Evolutionary conservation across 2,329 filamentous ascomycete genomes (phyloP).

Genomic region (Teratosphaeria pseudoeucalypti): DNA sequence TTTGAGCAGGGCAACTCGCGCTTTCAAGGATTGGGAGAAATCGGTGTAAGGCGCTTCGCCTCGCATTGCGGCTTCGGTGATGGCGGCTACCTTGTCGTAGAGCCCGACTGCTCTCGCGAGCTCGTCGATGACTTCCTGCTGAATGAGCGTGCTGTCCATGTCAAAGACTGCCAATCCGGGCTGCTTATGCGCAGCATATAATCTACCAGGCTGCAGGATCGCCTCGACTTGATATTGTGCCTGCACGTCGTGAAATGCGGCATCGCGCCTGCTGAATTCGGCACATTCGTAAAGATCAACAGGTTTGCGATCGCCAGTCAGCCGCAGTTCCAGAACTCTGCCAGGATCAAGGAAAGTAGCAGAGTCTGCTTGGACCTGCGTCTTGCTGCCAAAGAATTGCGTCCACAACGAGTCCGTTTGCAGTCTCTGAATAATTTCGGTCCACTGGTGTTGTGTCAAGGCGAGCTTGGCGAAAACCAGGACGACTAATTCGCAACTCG

Average conservation of each 20-base stretch:
- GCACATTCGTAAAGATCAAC: background rate
- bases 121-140: slow-evolving; percentile 95
- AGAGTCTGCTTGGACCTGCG: background rate
- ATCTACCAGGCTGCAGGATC: slow-evolving; percentile 12
- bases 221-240: slow-evolving; percentile 7
- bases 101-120: slow-evolving; percentile 70
- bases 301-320: background rate
- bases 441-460: background rate
- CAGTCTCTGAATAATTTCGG: background rate
- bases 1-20: slow-evolving; percentile 68
- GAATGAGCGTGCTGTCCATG: slow-evolving; percentile 96
- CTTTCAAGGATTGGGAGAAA: slow-evolving; percentile 73
- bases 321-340: background rate
- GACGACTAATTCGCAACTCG: background rate
- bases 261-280: background rate
- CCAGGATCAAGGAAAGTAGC: background rate
- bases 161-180: slow-evolving; percentile 81
- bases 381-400: background rate
- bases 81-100: slow-evolving; percentile 64
- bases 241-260: background rate
- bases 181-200: slow-evolving; percentile 13
- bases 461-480: background rate
- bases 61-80: slow-evolving; percentile 89
- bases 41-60: slow-evolving; percentile 64
- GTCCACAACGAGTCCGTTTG: background rate